Percentiles rank a stretch among this genome's conserved stretches.
Evolutionary conservation across 1,284 basidiomycete genomes (phyloP).

Genomic region (Puccinia coronata): DNA sequence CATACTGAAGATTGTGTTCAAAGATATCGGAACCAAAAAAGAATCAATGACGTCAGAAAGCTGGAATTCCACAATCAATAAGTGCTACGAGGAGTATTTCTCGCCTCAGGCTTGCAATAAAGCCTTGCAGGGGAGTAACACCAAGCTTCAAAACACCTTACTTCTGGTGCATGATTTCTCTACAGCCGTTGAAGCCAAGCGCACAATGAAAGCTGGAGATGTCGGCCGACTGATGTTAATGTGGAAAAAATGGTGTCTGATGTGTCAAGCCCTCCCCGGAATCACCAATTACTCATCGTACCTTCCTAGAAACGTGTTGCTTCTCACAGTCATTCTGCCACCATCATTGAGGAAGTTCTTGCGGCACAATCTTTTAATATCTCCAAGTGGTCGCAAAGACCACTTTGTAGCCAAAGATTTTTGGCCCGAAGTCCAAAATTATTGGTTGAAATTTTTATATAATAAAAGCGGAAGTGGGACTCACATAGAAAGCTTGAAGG

Average conservation of each 20-base stretch:
- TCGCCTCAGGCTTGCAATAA: not conserved
- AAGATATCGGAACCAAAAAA: not conserved
- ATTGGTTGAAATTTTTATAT: too few relatives aligned
- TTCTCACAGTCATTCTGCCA: not conserved
- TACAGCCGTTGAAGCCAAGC: conserved; percentile 9
- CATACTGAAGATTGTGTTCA: not conserved
- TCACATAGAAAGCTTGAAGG: not conserved
- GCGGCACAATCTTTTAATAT: not conserved
- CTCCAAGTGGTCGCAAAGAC: not conserved
- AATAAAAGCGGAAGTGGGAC: too few relatives aligned
- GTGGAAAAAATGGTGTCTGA: too few relatives aligned
- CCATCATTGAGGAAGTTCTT: not conserved
- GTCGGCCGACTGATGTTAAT: too few relatives aligned
- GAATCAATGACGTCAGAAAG: not conserved
- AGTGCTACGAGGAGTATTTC: conserved; percentile 3
- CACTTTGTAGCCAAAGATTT: too few relatives aligned
- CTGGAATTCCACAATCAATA: not conserved
- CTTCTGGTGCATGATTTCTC: conserved; percentile 3
- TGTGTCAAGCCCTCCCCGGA: too few relatives aligned
- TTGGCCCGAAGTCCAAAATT: too few relatives aligned
- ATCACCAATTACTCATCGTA: too few relatives aligned
- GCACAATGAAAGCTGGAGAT: not conserved
- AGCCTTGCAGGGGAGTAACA: too few relatives aligned
- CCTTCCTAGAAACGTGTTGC: not conserved
- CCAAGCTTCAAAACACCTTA: not conserved